Conservation (phyloP, 1,284 basidiomycete species). For the Trametes hirsuta region DNA sequence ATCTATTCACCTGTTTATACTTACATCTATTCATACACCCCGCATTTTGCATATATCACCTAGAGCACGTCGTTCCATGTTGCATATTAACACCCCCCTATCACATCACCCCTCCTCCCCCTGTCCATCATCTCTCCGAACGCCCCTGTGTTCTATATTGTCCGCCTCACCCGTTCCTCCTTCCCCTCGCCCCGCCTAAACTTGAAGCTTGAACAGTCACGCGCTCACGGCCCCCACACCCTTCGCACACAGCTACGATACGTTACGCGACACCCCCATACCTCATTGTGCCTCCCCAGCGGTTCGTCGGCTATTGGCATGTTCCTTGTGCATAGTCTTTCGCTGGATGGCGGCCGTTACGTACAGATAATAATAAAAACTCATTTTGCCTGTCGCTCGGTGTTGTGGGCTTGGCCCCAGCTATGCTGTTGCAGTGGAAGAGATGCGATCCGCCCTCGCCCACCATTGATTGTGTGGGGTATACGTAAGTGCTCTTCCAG, state of each 20-base stretch:
- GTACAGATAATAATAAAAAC: conserved; percentile 18
- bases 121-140: neutral
- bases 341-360: conserved; percentile 10
- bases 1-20: conserved; percentile 24
- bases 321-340: conserved; percentile 24
- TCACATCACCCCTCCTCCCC: neutral
- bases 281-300: conserved; percentile 15
- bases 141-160: neutral
- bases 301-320: conserved; percentile 22
- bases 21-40: conserved; percentile 23
- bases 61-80: conserved; percentile 17
- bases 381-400: neutral
- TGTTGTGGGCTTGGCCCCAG: too few species aligned
- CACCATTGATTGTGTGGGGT: too few species aligned
- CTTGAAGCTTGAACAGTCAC: neutral
- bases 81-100: conserved; percentile 12
- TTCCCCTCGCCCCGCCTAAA: neutral
- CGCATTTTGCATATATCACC: conserved; percentile 16
- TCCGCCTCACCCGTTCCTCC: neutral
- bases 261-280: conserved; percentile 27
- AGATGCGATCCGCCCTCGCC: too few species aligned
- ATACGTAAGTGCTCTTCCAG: too few species aligned
- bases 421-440: too few species aligned
- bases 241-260: conserved; percentile 24
- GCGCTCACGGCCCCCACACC: neutral